Evolutionary conservation across 2,329 filamentous ascomycete species (phyloP).

Genomic region (Penicillium janthinellum): DNA sequence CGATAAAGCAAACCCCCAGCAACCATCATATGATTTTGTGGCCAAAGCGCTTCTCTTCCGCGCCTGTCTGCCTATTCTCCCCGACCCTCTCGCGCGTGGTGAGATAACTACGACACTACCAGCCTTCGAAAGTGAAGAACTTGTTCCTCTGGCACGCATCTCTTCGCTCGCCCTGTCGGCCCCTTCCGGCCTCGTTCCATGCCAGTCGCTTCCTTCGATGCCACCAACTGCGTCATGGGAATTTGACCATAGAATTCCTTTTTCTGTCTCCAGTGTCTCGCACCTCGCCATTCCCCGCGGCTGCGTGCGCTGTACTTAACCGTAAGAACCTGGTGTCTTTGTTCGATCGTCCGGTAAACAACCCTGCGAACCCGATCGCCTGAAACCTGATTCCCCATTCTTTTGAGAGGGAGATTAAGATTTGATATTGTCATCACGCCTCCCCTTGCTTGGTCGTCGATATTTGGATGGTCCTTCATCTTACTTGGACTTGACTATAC

Average conservation of each 20-base stretch:
- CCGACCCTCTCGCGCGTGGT: neutral
- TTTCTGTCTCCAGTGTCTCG: neutral
- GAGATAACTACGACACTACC: neutral
- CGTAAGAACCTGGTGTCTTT: neutral
- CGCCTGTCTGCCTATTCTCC: slow-evolving; percentile 7
- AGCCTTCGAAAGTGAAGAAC: neutral
- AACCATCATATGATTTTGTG: slow-evolving; percentile 18
- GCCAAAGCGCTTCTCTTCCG: neutral
- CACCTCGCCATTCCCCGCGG: neutral
- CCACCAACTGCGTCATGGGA: slow-evolving; percentile 8
- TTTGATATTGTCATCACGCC: neutral
- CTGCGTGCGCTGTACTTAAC: neutral
- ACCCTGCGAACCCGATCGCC: slow-evolving; percentile 2
- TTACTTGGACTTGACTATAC: neutral
- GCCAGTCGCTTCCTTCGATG: neutral
- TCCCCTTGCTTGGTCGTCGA: slow-evolving; percentile 1
- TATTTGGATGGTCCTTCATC: neutral
- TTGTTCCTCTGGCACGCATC: neutral
- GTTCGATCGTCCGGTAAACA: neutral
- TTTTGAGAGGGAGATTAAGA: neutral
- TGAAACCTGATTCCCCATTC: neutral
- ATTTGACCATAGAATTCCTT: slow-evolving; percentile 4
- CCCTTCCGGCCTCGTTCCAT: slow-evolving; percentile 1
- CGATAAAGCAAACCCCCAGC: neutral
- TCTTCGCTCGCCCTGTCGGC: neutral